Base-by-base conservation (phyloP, 306 rosid species). In the Echinosophora koreensis region DNA sequence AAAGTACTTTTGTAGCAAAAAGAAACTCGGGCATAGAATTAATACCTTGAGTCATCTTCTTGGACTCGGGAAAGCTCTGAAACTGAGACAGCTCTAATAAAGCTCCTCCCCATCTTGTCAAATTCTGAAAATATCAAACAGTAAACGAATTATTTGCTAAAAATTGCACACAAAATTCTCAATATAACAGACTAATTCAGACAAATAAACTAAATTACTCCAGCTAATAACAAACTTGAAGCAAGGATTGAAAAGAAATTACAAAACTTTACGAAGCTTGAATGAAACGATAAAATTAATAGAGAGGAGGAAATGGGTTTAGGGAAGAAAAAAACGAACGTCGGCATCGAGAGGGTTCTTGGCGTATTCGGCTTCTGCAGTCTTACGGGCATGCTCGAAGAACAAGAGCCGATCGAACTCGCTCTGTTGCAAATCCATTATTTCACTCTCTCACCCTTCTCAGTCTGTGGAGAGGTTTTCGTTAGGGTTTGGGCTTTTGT, bases 71-170 rank as follows among this genome's bases (percentile, higher is more conserved):
- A 51, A 83, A 78, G 27, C 4, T 73, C 88, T 92, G 97, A 84
- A 94, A 94, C 86, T 90, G 95, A 68, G 97, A 92, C 71, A 94
- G 52, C 84, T 94, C 97, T 13, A 92, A 71, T 15, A 92, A 77
- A 71, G 92, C 92, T 71, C 97, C 97, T 5, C 89, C 97, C 98
- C 98, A 94, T 77, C 93, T 88, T 16, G 97, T 84, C 88, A 94
- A 87, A 82, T 94, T 94, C 98, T 94, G 81, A 79, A 74, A 22
- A 66, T 46, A 34, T 62, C 50, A 63, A 8, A 22, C 5, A 5
- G 52, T 5, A 73, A 34, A 38, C 6, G 9, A 37, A 3, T 17
- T 5, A 68, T 66, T 60, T 9, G n/a, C 41, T 1, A 3, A 44
- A 51, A 17, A 17, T 12, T 37, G 55, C 64, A 32, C 11, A 73